Evolutionary conservation across 2,329 filamentous ascomycete species (phyloP), one percentile per base, ranked within the genome.

Genomic region (Exophiala phaeomuriformis): DNA sequence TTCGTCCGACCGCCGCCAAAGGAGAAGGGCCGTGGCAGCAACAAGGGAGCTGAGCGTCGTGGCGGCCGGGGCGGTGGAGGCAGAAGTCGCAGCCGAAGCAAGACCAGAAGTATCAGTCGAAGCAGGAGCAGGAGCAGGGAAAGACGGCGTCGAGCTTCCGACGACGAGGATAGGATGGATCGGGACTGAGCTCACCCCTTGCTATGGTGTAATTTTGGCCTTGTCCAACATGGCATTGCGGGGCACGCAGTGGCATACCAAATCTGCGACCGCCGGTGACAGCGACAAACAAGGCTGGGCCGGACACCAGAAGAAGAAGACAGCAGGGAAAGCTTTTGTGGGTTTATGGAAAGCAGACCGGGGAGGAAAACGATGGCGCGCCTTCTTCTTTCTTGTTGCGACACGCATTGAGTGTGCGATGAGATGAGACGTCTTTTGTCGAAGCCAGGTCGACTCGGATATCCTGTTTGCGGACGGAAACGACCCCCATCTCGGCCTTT

Each of bases 1-100:
- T 85, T 85, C 64, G 82, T 85, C 48, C 74, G 82, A 45, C 81
- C 79, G 29, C 78, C 81, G n/a, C 77, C 74, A 4, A 70, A 75
- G 41, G 72, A 71, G 57, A 75, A 75, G 61, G 67, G 66, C 31
- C 72, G 74, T 52, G 66, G 61, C 8, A 49, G 42, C 29, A 41
- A 27, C 19, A 63, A 64, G 51, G 40, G 43, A 27, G 19, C n/a
- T 36, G 45, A 52, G 9, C 47, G 52, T 30, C 49, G 56, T 12
- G 54, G 50, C 36, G 52, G 61, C 59, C 39, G 39, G 37, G 62
- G 62, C 47, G 79, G 79, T 61, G 73, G 66, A 39, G 68, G 62
- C 41, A 68, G 74, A 59, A 73, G 69, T 61, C 68, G 71, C 55
- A 75, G 73, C 63, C 70, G 71, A 33, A 71, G 71, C 54, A 49